Evolutionary conservation across 2,329 filamentous ascomycete species (phyloP).

Genomic region (Orbilia ellipsospora): DNA sequence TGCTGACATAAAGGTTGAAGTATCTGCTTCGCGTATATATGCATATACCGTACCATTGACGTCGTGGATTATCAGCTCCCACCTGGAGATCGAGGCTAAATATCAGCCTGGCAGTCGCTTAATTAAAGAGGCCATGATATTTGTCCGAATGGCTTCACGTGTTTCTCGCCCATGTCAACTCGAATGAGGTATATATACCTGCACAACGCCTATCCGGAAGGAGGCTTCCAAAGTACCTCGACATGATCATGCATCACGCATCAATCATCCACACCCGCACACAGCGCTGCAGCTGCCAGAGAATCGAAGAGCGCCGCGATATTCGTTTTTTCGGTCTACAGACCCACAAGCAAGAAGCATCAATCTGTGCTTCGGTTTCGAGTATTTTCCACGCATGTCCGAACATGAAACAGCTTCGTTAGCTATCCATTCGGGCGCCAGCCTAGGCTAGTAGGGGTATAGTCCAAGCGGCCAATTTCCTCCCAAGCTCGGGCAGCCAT

Average conservation of each 20-base stretch:
- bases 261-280: not conserved
- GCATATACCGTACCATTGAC: not conserved
- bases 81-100: no score
- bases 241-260: not conserved
- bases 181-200: conserved; percentile 49
- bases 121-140: not conserved
- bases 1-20: no score
- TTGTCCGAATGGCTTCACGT: conserved; percentile 38
- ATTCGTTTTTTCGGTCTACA: conserved; percentile 10
- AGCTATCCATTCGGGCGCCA: conserved; percentile 17
- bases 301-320: conserved; percentile 44
- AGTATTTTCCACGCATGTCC: conserved; percentile 30
- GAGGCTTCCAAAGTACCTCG: conserved; percentile 28
- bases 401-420: conserved; percentile 40
- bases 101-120: conserved; percentile 6
- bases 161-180: conserved; percentile 24
- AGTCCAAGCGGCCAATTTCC: conserved; percentile 41
- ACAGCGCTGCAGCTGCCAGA: not conserved
- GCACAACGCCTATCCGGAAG: conserved; percentile 29
- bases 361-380: conserved; percentile 2
- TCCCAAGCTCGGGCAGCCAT: conserved; percentile 19
- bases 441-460: conserved; percentile 43
- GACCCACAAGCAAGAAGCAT: not conserved
- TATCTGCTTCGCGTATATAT: not conserved
- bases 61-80: not conserved